A percentile compares a stretch with the other conserved stretches of the same genome.
Conservation (phyloP, 495 filamentous ascomycete genomes). For the Penicillium canariense region DNA sequence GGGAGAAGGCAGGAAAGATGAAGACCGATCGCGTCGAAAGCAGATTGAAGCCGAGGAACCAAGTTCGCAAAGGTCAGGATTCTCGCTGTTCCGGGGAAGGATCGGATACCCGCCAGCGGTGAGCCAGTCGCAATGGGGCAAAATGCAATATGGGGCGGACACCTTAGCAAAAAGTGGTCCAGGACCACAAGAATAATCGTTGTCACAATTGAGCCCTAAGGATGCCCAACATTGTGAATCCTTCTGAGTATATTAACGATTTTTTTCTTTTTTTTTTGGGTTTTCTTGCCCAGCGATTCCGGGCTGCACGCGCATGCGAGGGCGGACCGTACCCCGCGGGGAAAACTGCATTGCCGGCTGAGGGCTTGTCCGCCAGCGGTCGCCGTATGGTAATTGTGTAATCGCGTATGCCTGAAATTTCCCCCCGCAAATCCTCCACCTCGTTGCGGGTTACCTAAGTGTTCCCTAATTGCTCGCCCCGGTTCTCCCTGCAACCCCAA, state of each 20-base stretch:
- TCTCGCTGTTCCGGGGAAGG: conserved; percentile 19
- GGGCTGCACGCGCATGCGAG: conserved; percentile 4
- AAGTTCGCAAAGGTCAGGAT: background rate
- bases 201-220: background rate
- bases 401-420: background rate
- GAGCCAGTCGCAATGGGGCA: conserved; percentile 21
- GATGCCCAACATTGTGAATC: background rate
- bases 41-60: conserved; percentile 1
- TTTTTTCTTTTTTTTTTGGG: background rate
- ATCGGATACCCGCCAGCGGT: conserved; percentile 17
- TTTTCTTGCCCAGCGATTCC: too few species aligned
- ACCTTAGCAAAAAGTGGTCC: background rate
- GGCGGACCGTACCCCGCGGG: conserved; percentile 27
- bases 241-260: background rate
- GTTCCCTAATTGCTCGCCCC: too few species aligned
- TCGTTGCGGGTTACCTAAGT: conserved; percentile 1
- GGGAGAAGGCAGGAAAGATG: background rate
- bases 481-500: too few species aligned
- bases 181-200: too few species aligned
- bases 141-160: conserved; percentile 17
- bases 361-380: conserved; percentile 20
- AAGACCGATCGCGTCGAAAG: background rate
- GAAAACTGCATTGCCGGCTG: conserved; percentile 26
- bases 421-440: conserved; percentile 17
- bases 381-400: background rate